Base-by-base conservation (phyloP, 2,329 filamentous ascomycete genomes). In the Aspergillus hortae region DNA sequence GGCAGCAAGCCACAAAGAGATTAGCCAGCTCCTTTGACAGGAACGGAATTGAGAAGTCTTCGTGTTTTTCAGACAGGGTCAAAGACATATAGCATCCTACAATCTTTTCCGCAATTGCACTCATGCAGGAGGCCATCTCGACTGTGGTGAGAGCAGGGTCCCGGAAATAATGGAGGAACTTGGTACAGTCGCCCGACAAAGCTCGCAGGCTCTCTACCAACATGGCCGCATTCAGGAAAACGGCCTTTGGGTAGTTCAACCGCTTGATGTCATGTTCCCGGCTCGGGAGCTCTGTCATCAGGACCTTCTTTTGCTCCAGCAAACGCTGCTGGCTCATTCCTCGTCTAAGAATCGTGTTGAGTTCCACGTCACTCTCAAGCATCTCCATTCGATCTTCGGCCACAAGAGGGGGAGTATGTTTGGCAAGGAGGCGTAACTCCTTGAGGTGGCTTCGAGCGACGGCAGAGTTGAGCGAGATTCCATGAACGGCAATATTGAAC, bases 401-500 rank as follows among this genome's bases (percentile, higher is more conserved):
- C 30, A 99, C 88, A 49, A 99, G 75, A 0, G 94, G 89, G 25
- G 89, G 86, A 11, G 92, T 96, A 70, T 96, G 86, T 47, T 90
- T 84, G 1, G 95, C 92, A 67, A 99, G 86, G 33, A 89, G 79
- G 21, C 89, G 85, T 17, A 99, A 79, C 66, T 96, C 91, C 52
- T 87, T 81, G 46, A 85, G 72, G 62, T 95, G 84, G 59, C 83
- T 82, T 66, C 86, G 87, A 15, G 87, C 89, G 49, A 88, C 82
- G 14, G 86, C 81, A 0, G 90, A 92, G 14, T 82, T 81, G 10
- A 87, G 79, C 9, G 86, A 87, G 67, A 97, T 95, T 4, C 92
- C 94, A 68, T 99, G 94, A 0, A 96, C 88, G 19, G 92, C 89
- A 56, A 97, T 90, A 64, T 99, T 99, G 75, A 96, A 97, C 94